These are phyloP conservation scores for Vaccinium darrowii DNA, from an alignment of 148 eudicot species.

Conservation along the genomic window DNA sequence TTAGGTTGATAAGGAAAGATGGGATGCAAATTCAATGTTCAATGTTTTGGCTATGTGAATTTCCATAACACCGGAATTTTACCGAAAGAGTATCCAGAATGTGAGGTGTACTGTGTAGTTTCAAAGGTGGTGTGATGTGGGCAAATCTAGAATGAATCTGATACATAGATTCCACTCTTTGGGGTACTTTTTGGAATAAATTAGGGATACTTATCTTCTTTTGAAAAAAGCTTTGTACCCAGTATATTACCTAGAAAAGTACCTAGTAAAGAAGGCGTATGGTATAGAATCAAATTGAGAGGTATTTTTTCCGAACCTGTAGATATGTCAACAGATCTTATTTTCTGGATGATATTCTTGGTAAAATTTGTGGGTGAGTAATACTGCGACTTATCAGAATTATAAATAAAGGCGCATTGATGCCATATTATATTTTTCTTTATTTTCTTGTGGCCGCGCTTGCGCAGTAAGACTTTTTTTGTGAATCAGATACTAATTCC, in stretches of 20 bases:
- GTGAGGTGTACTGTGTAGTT: neutral
- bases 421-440: neutral
- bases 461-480: neutral
- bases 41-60: slow-evolving; percentile 7
- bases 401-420: neutral
- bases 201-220: neutral
- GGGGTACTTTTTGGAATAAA: neutral
- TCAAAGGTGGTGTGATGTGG: neutral
- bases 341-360: neutral
- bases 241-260: neutral
- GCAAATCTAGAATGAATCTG: neutral
- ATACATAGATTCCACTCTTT: neutral
- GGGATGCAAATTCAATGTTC: neutral
- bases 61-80: neutral
- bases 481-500: neutral
- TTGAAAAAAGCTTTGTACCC: neutral
- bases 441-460: neutral
- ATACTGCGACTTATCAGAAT: neutral
- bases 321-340: neutral
- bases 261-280: neutral
- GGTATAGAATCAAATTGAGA: neutral
- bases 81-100: neutral
- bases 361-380: neutral
- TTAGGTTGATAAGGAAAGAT: neutral
- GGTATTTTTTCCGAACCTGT: neutral